Evolutionary conservation across 2,329 filamentous ascomycete genomes (phyloP), one percentile per base, ranked within the genome.

Genomic region (Phaeoacremonium minimum): DNA sequence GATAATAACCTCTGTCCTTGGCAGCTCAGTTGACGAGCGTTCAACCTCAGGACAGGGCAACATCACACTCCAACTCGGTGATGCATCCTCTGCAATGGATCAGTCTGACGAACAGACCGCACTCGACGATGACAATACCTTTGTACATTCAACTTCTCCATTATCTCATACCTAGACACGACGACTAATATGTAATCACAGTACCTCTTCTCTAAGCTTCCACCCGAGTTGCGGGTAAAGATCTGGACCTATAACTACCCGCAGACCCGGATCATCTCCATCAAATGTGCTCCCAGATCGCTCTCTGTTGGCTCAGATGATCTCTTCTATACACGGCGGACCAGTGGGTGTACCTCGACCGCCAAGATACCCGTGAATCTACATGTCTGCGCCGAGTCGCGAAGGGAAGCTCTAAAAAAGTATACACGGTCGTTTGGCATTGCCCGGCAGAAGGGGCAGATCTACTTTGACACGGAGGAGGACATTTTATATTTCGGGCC

Each of bases 401-500:
- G 70, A 26, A 33, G 40, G 37, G 66, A 71, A 43, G 61, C 67
- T 4, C 44, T 67, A 33, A 63, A 61, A 43, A 51, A 49, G 16
- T 71, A 72, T 43, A 45, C 37, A 11, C 59, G 54, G 26, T 52
- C 55, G 38, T 70, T 73, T 39, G 64, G 65, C 40, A 60, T 68
- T 33, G 60, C 60, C 20, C 57, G 63, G 15, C 55, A 55, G 3
- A 58, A 61, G 5, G 64, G 66, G 18, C 57, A 60, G 32, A 51
- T 72, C 19, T 61, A 63, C 43, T 65, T 74, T 46, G 62, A 66
- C 41, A 54, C 59, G 0, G 35, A 45, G 12, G 47, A 46, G 33
- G 69, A 74, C 40, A 57, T 68, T n/a, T 54, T 73, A 35, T 73
- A 67, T 48, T 71, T 73, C 44, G 68, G 67, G 22, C 57, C 62